Conservation (phyloP, 495 filamentous ascomycete species). For the Saxophila tyrrhenica region DNA sequence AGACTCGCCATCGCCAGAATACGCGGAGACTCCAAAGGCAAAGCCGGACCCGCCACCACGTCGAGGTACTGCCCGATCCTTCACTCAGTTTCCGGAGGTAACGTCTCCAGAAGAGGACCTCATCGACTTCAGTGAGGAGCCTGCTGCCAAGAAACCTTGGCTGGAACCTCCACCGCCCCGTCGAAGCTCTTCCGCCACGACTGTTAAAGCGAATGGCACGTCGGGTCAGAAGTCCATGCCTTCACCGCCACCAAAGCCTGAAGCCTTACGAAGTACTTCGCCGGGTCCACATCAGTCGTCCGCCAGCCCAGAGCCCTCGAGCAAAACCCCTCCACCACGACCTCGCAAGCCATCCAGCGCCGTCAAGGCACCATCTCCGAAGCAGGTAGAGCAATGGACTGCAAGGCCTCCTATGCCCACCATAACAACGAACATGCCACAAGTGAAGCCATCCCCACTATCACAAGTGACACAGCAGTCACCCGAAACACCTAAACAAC, state of each 20-base stretch:
- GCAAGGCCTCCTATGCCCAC: conserved; percentile 3
- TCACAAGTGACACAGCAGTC: conserved; percentile 11
- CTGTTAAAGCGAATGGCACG: neutral
- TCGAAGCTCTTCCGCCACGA: neutral
- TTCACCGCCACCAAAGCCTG: conserved; percentile 27
- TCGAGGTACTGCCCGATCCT: conserved; percentile 8
- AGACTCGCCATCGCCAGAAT: conserved; percentile 10
- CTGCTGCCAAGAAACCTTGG: conserved; percentile 4
- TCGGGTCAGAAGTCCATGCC: conserved; percentile 18
- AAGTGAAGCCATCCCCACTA: conserved; percentile 14
- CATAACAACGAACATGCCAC: neutral
- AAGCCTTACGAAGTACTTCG: conserved; percentile 26
- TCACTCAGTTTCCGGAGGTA: conserved; percentile 4
- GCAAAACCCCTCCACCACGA: conserved; percentile 6
- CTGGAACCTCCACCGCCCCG: conserved; percentile 4
- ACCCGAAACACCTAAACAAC: neutral
- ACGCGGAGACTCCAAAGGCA: conserved; percentile 10
- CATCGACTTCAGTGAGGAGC: conserved; percentile 28
- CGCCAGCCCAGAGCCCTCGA: neutral
- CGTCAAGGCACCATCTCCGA: conserved; percentile 10
- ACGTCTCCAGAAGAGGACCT: conserved; percentile 21
- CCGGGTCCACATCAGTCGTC: neutral
- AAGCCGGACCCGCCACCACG: conserved; percentile 19
- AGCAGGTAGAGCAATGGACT: conserved; percentile 5
- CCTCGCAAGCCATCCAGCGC: conserved; percentile 25